phyloP scores from a whole-genome alignment of 805 yeast species.

The Wickerhamomyces kurtzmanii region DNA sequence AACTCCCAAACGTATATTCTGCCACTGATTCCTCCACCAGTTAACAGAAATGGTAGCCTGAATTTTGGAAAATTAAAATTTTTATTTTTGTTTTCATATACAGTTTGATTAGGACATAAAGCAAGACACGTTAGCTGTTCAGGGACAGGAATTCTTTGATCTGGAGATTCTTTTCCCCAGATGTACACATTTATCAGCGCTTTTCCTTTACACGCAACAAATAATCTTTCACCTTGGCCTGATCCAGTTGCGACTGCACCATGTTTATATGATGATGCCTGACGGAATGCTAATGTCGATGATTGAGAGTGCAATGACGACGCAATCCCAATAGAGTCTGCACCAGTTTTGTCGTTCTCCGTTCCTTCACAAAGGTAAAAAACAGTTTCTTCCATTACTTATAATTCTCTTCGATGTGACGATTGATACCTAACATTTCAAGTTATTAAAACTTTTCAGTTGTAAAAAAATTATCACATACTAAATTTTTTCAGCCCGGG shows the following conservation, averaged over 20 bases:
- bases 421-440: too few relatives aligned
- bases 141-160: constrained; percentile 78
- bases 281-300: constrained; percentile 32
- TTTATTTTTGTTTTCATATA: constrained; percentile 8
- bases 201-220: constrained; percentile 59
- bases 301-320: constrained; percentile 32
- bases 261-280: constrained; percentile 34
- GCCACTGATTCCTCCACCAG: constrained; percentile 71
- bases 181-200: constrained; percentile 70
- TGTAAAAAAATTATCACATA: too few relatives aligned
- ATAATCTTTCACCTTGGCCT: constrained; percentile 22
- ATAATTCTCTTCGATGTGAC: too few relatives aligned
- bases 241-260: constrained; percentile 44
- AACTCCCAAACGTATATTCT: constrained; percentile 81
- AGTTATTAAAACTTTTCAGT: too few relatives aligned
- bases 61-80: constrained; percentile 25
- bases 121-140: constrained; percentile 59
- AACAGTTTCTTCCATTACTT: constrained; percentile 47
- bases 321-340: constrained; percentile 29
- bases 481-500: too few relatives aligned
- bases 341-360: constrained; percentile 33
- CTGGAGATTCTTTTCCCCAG: constrained; percentile 60
- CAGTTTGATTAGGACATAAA: constrained; percentile 27
- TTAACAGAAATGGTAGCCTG: constrained; percentile 53
- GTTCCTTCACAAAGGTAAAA: constrained; percentile 35